Evolutionary conservation across 345 rosid genomes (phyloP).

Genomic region (Pistacia vera): DNA sequence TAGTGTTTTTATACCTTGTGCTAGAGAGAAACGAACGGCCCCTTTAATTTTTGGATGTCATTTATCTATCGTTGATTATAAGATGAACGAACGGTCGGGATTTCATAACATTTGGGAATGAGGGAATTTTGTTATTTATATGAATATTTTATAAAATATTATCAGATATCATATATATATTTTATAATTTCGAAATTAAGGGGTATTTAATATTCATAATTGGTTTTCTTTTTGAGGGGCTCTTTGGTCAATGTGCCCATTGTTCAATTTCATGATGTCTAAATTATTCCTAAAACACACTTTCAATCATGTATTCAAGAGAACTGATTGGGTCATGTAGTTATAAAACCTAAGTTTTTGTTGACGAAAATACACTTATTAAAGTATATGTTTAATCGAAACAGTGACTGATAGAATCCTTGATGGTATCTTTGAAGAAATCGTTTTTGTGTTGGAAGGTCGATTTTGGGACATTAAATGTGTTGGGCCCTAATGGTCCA

Average conservation of each 20-base stretch:
- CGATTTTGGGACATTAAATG: conserved; percentile 8
- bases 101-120: conserved; percentile 17
- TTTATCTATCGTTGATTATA: conserved; percentile 18
- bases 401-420: background rate
- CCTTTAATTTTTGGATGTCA: conserved; percentile 3
- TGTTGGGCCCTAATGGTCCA: background rate
- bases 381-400: background rate
- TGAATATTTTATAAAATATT: background rate
- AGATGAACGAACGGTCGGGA: conserved; percentile 31
- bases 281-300: conserved; percentile 15
- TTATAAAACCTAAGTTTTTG: background rate
- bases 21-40: conserved; percentile 11
- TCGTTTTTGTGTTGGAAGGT: background rate
- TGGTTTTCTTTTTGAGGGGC: background rate
- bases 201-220: background rate
- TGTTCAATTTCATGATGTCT: conserved; percentile 7
- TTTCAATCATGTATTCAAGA: conserved; percentile 21
- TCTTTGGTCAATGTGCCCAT: conserved; percentile 17
- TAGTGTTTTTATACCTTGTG: background rate
- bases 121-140: conserved; percentile 24
- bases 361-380: conserved; percentile 14
- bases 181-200: background rate
- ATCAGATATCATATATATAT: background rate
- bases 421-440: background rate
- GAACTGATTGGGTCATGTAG: background rate